Evolutionary conservation across 1,284 basidiomycete genomes (phyloP), one percentile per base, ranked within the genome.

Genomic region (Gomphus bonarii): DNA sequence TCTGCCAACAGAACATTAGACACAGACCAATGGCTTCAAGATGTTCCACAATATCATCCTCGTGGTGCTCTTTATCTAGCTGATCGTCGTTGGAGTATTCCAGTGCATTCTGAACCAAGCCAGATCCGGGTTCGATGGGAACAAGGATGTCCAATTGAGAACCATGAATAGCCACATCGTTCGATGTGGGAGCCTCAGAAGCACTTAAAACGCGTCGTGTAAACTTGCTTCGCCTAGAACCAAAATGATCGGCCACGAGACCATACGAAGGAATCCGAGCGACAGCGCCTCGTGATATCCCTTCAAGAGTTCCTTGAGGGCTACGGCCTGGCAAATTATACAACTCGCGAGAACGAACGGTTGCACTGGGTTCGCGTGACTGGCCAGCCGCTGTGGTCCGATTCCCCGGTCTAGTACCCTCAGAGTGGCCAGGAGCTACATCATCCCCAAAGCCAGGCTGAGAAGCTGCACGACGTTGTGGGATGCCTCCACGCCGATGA

Each of bases 31-130:
- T 85, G 47, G 84, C 86, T 67, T 90, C 88, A 63, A 91, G 67
- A 66, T 87, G 83, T 61, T 88, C 85, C 8, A 88, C 84, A 59
- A 88, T 78, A 61, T 85, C 82, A 63, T 87, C 82, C 57, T 82
- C 78, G 63, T 87, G 84, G 61, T 80, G 78, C 25, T 63, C 51
- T 22, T 67, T 65, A n/a, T 51, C 50, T 3, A 4, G 9, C 20
- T 48, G 46, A 28, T 48, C 11, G 14, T 7, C 22, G 18, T 11
- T 14, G 20, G 50, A 38, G n/a, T 33, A n/a, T 22, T 28, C 31
- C 33, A 51, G 22, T 12, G 50, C 16, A 40, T 16, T 51, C 20
- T 36, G 33, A 38, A 36, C 31, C 50, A 51, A 38, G 3, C 50
- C 5, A 25, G 50, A 67, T 22, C n/a, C 47, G 36, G 20, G 25